These are phyloP conservation scores for Epichloe aotearoae DNA, from an alignment of 2,329 filamentous ascomycete genomes.

Conservation along the genomic window DNA sequence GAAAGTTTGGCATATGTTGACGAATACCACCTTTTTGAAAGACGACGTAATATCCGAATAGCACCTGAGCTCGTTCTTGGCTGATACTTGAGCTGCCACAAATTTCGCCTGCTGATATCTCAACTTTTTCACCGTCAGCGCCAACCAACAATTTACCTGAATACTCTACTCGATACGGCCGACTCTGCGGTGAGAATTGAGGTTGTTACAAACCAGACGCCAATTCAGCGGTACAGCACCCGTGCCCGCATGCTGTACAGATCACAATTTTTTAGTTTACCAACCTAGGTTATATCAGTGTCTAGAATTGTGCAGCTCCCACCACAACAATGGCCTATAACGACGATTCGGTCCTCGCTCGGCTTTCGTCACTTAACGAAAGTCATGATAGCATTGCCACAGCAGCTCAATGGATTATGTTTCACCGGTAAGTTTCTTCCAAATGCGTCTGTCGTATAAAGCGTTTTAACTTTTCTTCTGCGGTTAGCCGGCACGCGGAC, in stretches of 20 bases:
- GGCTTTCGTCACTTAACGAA: conserved; percentile 90
- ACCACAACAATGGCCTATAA: conserved; percentile 71
- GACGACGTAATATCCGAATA: not conserved
- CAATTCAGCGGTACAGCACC: not conserved
- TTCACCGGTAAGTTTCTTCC: conserved; percentile 59
- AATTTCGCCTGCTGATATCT: not conserved
- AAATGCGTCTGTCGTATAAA: conserved; percentile 1
- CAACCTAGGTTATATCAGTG: not conserved
- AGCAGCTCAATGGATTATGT: conserved; percentile 99
- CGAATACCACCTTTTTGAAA: not conserved
- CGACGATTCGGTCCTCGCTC: conserved; percentile 88
- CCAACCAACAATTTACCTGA: not conserved
- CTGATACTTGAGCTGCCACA: not conserved
- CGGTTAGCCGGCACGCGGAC: conserved; percentile 70
- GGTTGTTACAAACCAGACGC: not conserved
- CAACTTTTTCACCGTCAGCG: not conserved
- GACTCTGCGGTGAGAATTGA: not conserved
- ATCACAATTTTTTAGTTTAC: not conserved
- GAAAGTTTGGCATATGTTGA: not conserved
- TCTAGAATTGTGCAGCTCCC: not conserved
- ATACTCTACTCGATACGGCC: not conserved
- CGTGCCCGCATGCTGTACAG: not conserved
- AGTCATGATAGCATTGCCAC: conserved; percentile 95
- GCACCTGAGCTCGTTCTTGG: not conserved
- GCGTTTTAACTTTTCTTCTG: not conserved